These are phyloP conservation scores for Gyrodon lividus DNA, from an alignment of 768 basidiomycete species.

Conservation along the genomic window DNA sequence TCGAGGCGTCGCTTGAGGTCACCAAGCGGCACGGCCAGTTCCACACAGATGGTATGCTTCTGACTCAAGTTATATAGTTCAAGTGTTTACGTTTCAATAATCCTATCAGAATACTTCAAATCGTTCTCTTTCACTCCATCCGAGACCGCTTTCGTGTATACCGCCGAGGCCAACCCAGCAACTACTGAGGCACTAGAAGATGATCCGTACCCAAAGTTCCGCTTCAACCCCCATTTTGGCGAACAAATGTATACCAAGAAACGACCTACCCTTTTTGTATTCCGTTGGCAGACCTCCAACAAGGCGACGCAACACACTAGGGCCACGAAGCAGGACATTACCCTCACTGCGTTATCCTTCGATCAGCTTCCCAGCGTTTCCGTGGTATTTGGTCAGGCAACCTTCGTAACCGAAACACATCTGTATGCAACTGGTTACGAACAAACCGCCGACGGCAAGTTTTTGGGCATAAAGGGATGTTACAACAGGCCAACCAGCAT, in stretches of 20 bases:
- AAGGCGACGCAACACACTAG: slow-evolving; percentile 2
- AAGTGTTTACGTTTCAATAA: not conserved
- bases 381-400: slow-evolving; percentile 54
- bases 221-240: slow-evolving; percentile 60
- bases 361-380: slow-evolving; percentile 11
- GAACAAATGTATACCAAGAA: slow-evolving; percentile 57
- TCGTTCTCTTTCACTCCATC: slow-evolving; percentile 54
- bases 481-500: slow-evolving; percentile 58
- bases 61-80: not conserved
- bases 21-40: slow-evolving; percentile 58
- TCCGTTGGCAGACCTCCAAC: slow-evolving; percentile 40
- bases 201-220: slow-evolving; percentile 41
- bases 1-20: slow-evolving; percentile 53
- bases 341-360: slow-evolving; percentile 11
- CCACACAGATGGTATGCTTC: slow-evolving; percentile 55
- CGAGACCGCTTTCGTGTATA: slow-evolving; percentile 54
- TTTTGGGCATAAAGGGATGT: slow-evolving; percentile 60
- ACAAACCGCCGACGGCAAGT: slow-evolving; percentile 51
- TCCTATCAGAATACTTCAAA: slow-evolving; percentile 47
- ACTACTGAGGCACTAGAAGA: slow-evolving; percentile 19
- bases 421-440: slow-evolving; percentile 66
- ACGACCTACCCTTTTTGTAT: slow-evolving; percentile 52
- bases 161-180: slow-evolving; percentile 51
- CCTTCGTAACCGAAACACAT: slow-evolving; percentile 43
- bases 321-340: slow-evolving; percentile 6